Percentiles rank a stretch among this genome's conserved stretches.
Conservation (phyloP, 192 early-diverging fungal genomes). For the Oehlia diaphana region DNA sequence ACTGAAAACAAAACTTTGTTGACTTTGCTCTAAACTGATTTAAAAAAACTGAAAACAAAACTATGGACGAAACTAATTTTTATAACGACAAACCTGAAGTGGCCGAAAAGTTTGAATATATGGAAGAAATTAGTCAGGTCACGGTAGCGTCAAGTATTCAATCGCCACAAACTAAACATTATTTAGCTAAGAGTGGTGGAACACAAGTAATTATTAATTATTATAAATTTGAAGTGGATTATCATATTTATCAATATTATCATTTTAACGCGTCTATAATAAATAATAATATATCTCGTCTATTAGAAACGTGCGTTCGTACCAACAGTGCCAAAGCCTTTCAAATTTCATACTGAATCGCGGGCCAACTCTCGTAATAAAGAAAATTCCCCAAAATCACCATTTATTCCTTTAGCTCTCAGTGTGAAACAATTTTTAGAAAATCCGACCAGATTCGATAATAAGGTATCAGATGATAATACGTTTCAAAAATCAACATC, state of each 20-base stretch:
- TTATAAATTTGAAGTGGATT: background rate
- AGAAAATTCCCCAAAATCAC: background rate
- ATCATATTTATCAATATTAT: background rate
- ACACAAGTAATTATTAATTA: background rate
- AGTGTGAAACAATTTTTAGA: background rate
- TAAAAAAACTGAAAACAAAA: background rate
- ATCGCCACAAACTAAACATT: background rate
- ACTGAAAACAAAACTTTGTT: no score
- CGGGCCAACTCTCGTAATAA: background rate
- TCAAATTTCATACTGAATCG: slow-evolving; percentile 4
- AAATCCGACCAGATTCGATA: background rate
- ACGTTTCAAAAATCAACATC: no score
- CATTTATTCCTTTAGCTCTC: slow-evolving; percentile 1
- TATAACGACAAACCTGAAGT: background rate
- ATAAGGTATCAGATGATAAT: background rate
- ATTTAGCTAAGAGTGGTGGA: background rate
- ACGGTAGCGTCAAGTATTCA: background rate
- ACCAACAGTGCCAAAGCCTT: slow-evolving; percentile 21
- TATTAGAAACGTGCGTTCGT: slow-evolving; percentile 1
- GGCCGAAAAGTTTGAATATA: background rate
- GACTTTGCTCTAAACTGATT: no score
- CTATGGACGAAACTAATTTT: background rate
- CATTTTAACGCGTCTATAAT: background rate
- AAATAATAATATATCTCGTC: background rate
- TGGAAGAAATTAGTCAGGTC: background rate